A percentile compares a stretch with the other conserved stretches of the same genome.
Evolutionary conservation across 192 early-diverging fungal species (phyloP).

Genomic region (Pilobolus umbonatus): DNA sequence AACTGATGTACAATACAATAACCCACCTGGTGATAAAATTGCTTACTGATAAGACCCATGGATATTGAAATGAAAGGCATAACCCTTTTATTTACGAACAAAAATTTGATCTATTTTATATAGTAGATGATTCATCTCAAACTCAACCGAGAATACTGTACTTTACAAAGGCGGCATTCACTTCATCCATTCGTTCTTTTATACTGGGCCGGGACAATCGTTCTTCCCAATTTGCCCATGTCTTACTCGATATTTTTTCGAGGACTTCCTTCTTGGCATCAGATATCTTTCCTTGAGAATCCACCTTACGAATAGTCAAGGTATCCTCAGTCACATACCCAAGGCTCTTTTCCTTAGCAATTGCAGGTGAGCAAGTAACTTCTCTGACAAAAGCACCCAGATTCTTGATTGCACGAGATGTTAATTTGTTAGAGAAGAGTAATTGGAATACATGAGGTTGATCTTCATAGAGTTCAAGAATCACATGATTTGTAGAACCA

Average conservation of each 20-base stretch:
- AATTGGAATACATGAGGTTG: conserved; percentile 51
- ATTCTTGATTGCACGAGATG: conserved; percentile 1
- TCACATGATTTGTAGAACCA: conserved; percentile 19
- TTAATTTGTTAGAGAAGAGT: conserved; percentile 13
- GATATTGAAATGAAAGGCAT: too few relatives aligned
- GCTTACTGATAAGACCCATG: too few relatives aligned
- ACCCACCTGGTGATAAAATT: too few relatives aligned
- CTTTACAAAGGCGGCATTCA: not conserved
- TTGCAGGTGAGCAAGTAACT: not conserved
- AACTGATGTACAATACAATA: too few relatives aligned
- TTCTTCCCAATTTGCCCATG: conserved; percentile 6
- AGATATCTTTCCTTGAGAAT: not conserved
- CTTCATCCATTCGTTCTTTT: conserved; percentile 5
- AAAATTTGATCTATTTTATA: too few relatives aligned
- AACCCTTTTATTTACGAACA: too few relatives aligned
- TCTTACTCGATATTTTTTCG: not conserved
- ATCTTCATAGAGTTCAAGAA: conserved; percentile 43
- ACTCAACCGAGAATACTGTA: too few relatives aligned
- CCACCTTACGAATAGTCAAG: not conserved
- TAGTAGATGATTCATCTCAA: too few relatives aligned
- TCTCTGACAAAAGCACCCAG: conserved; percentile 21
- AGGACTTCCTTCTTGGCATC: not conserved
- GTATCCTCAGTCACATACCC: not conserved
- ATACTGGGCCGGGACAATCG: conserved; percentile 2
- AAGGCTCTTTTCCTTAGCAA: not conserved